Evolutionary conservation across 352 stramenopile genomes (phyloP).

Genomic region (Phytophthora europaea): DNA sequence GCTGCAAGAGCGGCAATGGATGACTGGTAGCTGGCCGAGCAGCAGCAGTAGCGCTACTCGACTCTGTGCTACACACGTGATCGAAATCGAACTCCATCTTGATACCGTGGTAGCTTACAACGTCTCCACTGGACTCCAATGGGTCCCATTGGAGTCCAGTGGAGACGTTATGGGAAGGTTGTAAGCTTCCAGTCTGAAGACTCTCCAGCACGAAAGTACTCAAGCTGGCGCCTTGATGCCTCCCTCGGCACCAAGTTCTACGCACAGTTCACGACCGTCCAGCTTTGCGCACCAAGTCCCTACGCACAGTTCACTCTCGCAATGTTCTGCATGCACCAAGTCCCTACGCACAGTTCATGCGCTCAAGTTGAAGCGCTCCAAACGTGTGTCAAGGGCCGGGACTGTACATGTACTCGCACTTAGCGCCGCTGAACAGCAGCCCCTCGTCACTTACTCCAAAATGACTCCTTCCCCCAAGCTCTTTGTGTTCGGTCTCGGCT

Average conservation of each 20-base stretch:
- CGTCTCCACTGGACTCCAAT: too few species aligned
- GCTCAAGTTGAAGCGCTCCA: not conserved
- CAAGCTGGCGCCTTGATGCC: too few species aligned
- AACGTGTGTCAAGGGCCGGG: too few species aligned
- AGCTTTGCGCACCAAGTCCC: not conserved
- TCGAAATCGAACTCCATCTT: not conserved
- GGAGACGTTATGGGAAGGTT: too few species aligned
- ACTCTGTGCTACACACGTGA: not conserved
- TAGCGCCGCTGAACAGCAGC: not conserved
- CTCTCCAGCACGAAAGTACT: too few species aligned
- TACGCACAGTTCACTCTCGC: not conserved
- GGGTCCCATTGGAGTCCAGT: too few species aligned
- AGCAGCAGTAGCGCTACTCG: not conserved
- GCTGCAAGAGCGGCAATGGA: not conserved
- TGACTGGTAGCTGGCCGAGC: not conserved
- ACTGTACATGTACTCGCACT: not conserved
- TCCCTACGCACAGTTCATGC: not conserved
- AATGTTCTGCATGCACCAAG: not conserved
- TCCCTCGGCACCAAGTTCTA: not conserved
- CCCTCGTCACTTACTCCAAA: conserved; percentile 8
- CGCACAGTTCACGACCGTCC: not conserved
- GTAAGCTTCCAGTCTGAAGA: too few species aligned
- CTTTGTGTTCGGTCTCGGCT: conserved; percentile 93
- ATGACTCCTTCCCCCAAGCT: conserved; percentile 48
- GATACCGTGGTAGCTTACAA: too few species aligned